Evolutionary conservation across 306 rosid genomes (phyloP).

Genomic region (Begonia peltatifolia): DNA sequence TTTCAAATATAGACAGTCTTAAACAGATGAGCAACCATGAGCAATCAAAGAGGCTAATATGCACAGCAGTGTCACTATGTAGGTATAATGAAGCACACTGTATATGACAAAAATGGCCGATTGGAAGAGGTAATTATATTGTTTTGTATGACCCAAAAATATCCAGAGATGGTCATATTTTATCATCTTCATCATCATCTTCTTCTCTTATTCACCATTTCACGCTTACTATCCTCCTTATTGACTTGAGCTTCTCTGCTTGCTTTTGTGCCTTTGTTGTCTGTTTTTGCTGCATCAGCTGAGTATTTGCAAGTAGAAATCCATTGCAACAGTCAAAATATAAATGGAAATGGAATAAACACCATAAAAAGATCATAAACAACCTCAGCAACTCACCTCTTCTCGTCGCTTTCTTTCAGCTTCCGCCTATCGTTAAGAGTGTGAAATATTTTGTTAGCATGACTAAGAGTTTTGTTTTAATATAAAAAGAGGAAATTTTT

Average conservation of each 20-base stretch:
- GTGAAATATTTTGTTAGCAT: not conserved
- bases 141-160: too few relatives aligned
- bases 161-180: too few relatives aligned
- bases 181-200: not conserved
- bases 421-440: slow-evolving; percentile 33
- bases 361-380: not conserved
- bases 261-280: slow-evolving; percentile 24
- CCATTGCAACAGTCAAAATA: not conserved
- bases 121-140: too few relatives aligned
- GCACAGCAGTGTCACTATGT: too few relatives aligned
- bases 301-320: not conserved
- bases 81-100: too few relatives aligned
- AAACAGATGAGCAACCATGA: too few relatives aligned
- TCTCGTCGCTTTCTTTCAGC: slow-evolving; percentile 29
- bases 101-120: too few relatives aligned
- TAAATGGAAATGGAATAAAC: not conserved
- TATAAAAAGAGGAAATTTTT: not conserved
- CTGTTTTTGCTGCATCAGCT: slow-evolving; percentile 24
- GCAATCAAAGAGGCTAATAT: too few relatives aligned
- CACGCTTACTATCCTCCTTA: slow-evolving; percentile 41
- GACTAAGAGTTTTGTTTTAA: slow-evolving; percentile 1
- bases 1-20: too few relatives aligned
- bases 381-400: slow-evolving; percentile 21
- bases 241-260: slow-evolving; percentile 24
- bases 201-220: slow-evolving; percentile 23